A percentile compares a stretch with the other conserved stretches of the same genome.
These are phyloP conservation scores for Umbelopsis sp. DNA, from an alignment of 192 early-diverging fungal genomes.

Conservation along the genomic window DNA sequence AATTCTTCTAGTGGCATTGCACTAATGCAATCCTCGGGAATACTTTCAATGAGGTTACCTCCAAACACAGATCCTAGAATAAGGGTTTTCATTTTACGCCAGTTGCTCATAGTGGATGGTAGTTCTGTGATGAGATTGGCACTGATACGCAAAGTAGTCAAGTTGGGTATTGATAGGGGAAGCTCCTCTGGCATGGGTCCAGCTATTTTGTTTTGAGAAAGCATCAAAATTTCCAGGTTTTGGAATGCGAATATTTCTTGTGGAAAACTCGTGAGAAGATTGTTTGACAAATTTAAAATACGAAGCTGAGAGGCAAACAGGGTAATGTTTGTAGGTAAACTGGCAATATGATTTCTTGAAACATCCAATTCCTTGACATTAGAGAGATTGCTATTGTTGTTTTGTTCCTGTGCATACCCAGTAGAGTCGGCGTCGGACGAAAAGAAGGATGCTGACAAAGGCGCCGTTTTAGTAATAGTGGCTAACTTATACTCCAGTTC, in stretches of 20 bases:
- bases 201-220: conserved; percentile 50
- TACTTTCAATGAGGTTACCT: conserved; percentile 42
- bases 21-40: conserved; percentile 43
- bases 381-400: conserved; percentile 29
- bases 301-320: conserved; percentile 32
- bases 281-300: conserved; percentile 48
- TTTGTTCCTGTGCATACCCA: background rate
- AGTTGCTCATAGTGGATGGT: conserved; percentile 32
- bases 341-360: conserved; percentile 49
- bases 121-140: conserved; percentile 47
- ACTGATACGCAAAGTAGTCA: conserved; percentile 43
- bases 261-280: conserved; percentile 50
- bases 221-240: conserved; percentile 44
- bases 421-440: background rate
- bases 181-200: conserved; percentile 43
- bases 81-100: conserved; percentile 44
- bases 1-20: conserved; percentile 51
- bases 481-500: conserved; percentile 37
- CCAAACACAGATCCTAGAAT: conserved; percentile 56
- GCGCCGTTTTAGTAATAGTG: background rate
- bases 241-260: conserved; percentile 44
- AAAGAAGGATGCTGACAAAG: conserved; percentile 9
- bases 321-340: conserved; percentile 42
- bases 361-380: conserved; percentile 49
- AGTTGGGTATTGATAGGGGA: conserved; percentile 36